Percentiles rank a stretch among this genome's conserved stretches.
These are phyloP conservation scores for Amanita inopinata DNA, from an alignment of 768 basidiomycete genomes.

Conservation along the genomic window DNA sequence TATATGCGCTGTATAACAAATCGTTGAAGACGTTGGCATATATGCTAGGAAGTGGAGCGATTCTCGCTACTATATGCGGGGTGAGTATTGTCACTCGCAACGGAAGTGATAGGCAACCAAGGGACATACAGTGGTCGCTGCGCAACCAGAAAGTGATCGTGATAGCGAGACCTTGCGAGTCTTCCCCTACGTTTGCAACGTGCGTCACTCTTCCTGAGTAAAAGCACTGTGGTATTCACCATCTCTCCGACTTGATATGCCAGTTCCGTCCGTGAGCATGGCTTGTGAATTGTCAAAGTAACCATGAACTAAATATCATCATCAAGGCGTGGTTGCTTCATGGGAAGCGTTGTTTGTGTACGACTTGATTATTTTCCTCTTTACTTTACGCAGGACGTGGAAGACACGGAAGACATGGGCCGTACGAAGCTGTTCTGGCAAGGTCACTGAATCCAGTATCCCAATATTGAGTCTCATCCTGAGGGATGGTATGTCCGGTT, in stretches of 20 bases:
- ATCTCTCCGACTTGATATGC: no score
- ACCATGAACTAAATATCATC: no score
- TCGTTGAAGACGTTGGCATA: slow-evolving; percentile 26
- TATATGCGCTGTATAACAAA: slow-evolving; percentile 39
- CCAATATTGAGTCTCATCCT: slow-evolving; percentile 33
- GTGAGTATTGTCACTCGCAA: not conserved
- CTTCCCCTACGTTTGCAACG: no score
- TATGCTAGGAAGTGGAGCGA: slow-evolving; percentile 22
- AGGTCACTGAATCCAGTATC: slow-evolving; percentile 17
- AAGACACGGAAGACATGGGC: slow-evolving; percentile 23
- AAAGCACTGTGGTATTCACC: no score
- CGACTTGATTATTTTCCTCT: slow-evolving; percentile 35
- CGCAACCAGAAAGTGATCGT: no score
- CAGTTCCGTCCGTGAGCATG: no score
- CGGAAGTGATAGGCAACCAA: not conserved
- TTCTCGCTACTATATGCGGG: slow-evolving; percentile 15
- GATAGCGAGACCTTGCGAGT: no score
- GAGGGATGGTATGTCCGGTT: slow-evolving; percentile 42
- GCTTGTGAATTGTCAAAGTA: no score
- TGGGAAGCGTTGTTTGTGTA: slow-evolving; percentile 46
- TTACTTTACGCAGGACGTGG: slow-evolving; percentile 40
- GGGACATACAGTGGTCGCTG: no score
- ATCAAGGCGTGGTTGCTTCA: slow-evolving; percentile 25
- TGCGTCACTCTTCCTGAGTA: no score
- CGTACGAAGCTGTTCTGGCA: slow-evolving; percentile 15